A percentile compares a stretch with the other conserved stretches of the same genome.
These are phyloP conservation scores for Penicillium diatomitis DNA, from an alignment of 495 filamentous ascomycete genomes.

Conservation along the genomic window DNA sequence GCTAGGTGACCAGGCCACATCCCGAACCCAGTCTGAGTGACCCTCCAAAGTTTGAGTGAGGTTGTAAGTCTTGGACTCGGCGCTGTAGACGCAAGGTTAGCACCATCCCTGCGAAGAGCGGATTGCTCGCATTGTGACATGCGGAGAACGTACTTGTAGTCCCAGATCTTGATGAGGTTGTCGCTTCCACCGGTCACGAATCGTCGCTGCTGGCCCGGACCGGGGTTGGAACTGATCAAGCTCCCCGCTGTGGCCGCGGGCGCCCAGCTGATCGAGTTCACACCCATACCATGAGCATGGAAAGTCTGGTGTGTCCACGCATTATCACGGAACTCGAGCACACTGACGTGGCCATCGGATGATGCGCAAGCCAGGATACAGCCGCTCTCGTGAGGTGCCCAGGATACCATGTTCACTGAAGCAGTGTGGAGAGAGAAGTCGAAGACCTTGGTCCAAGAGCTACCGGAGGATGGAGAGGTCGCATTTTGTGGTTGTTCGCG, in stretches of 20 bases:
- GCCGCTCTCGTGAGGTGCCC: conserved; percentile 93
- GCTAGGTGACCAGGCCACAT: conserved; percentile 93
- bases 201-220: conserved; percentile 52
- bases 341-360: conserved; percentile 83
- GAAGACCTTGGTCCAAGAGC: conserved; percentile 72
- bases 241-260: conserved; percentile 71
- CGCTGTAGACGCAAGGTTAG: conserved; percentile 21
- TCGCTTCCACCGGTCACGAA: conserved; percentile 95
- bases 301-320: conserved; percentile 77
- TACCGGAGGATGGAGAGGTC: conserved; percentile 35
- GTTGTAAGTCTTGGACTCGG: conserved; percentile 47
- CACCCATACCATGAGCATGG: conserved; percentile 82
- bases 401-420: conserved; percentile 89
- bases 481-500: conserved; percentile 62
- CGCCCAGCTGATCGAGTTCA: conserved; percentile 93
- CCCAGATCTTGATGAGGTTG: conserved; percentile 88
- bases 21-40: conserved; percentile 95
- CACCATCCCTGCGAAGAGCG: background rate
- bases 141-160: conserved; percentile 39
- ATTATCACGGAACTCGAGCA: conserved; percentile 95
- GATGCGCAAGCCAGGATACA: conserved; percentile 92
- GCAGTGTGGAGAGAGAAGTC: conserved; percentile 87
- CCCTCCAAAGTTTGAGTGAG: conserved; percentile 52
- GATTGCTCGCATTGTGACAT: background rate
- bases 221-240: conserved; percentile 61